Evolutionary conservation across 108 stramenopile species (phyloP).

Genomic region (Stephanodiscus minutulus): DNA sequence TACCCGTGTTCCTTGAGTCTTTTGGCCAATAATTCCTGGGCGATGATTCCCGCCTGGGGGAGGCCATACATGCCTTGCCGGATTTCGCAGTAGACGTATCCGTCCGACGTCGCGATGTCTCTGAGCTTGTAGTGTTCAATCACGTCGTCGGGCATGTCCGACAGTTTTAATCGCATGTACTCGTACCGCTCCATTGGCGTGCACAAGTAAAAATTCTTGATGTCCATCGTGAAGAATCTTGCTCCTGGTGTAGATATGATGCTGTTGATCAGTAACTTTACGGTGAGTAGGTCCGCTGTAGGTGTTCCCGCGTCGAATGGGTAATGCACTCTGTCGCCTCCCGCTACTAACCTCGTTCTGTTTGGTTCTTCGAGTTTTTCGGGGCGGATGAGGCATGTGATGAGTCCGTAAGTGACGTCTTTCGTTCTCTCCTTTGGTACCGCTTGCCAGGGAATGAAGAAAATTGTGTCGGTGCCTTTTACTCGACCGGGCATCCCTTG

Average conservation of each 20-base stretch:
- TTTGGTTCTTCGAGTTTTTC: no score
- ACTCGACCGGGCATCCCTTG: no score
- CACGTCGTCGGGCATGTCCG: conserved; percentile 31
- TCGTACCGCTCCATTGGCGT: conserved; percentile 38
- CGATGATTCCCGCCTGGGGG: conserved; percentile 53
- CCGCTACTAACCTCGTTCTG: no score
- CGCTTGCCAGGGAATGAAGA: background rate
- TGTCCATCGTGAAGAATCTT: conserved; percentile 35
- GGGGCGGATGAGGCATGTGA: no score
- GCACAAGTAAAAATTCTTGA: conserved; percentile 55
- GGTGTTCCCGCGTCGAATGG: no score
- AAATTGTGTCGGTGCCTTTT: no score
- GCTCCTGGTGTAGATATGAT: conserved; percentile 4
- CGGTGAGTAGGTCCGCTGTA: no score
- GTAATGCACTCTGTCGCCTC: no score
- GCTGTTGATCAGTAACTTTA: no score
- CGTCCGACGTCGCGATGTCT: background rate
- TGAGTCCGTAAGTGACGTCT: background rate
- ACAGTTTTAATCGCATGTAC: conserved; percentile 39
- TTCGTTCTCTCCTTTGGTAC: background rate
- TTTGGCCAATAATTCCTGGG: conserved; percentile 11
- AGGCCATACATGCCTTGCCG: conserved; percentile 55
- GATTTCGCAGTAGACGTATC: conserved; percentile 20
- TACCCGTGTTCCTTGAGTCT: conserved; percentile 31
- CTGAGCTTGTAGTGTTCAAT: conserved; percentile 44